Evolutionary conservation across 345 rosid genomes (phyloP).

Genomic region (Lepidium africanum): DNA sequence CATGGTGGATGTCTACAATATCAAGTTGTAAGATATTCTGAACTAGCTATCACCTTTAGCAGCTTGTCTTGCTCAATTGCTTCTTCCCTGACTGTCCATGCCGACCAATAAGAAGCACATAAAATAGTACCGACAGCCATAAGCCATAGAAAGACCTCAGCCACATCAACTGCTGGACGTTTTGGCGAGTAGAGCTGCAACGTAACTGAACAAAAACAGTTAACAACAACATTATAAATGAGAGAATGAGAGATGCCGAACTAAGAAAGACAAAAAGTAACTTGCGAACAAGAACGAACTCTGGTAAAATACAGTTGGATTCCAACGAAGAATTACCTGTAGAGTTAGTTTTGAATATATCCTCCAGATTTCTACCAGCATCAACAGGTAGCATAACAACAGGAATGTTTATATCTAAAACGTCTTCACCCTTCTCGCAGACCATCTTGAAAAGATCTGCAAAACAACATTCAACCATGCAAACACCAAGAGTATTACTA

Average conservation of each 20-base stretch:
- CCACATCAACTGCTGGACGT: conserved; percentile 88
- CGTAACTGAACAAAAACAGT: conserved; percentile 49
- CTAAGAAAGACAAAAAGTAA: background rate
- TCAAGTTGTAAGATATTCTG: background rate
- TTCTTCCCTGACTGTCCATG: conserved; percentile 84
- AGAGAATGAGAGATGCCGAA: background rate
- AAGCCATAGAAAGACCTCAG: conserved; percentile 97
- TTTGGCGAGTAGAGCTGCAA: conserved; percentile 84
- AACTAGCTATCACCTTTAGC: conserved; percentile 50
- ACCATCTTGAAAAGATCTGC: conserved; percentile 98
- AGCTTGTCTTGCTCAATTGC: conserved; percentile 87
- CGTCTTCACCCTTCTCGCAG: conserved; percentile 64
- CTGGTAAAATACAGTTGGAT: background rate
- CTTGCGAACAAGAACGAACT: background rate
- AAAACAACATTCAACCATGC: conserved; percentile 16
- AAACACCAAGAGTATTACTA: conserved; percentile 2
- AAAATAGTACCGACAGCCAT: conserved; percentile 94
- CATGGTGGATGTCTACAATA: conserved; percentile 8
- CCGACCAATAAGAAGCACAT: conserved; percentile 95
- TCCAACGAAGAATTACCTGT: conserved; percentile 31
- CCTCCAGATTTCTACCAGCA: conserved; percentile 65
- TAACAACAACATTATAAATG: background rate
- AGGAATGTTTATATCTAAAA: conserved; percentile 59
- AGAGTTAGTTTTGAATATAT: conserved; percentile 23
- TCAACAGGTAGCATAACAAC: conserved; percentile 95